These are phyloP conservation scores for Vararia minispora DNA, from an alignment of 768 basidiomycete genomes.

Conservation along the genomic window DNA sequence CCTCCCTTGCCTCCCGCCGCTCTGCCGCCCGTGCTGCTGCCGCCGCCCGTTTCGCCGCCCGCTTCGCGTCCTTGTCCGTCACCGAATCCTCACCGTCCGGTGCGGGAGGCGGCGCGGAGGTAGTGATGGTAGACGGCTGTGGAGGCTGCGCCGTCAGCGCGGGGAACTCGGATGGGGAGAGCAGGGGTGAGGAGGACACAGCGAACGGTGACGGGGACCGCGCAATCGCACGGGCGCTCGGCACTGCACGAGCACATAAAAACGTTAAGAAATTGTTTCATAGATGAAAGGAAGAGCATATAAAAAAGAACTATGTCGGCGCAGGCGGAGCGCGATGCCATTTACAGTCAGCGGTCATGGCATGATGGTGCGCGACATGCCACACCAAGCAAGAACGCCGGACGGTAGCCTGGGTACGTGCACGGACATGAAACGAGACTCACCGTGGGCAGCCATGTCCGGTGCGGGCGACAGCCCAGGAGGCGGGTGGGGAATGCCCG, in stretches of 20 bases:
- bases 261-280: constrained; percentile 20
- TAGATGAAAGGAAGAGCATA: constrained; percentile 10
- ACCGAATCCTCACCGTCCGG: constrained; percentile 24
- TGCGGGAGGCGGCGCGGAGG: constrained; percentile 20
- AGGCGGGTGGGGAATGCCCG: constrained; percentile 41
- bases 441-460: constrained; percentile 14
- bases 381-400: constrained; percentile 6
- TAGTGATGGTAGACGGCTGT: constrained; percentile 19
- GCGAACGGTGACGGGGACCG: no score
- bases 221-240: constrained; percentile 6
- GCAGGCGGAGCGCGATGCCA: background rate
- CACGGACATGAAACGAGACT: background rate
- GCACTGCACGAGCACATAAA: constrained; percentile 12
- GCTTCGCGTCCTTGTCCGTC: constrained; percentile 47
- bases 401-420: constrained; percentile 8
- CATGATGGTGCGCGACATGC: background rate
- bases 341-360: constrained; percentile 2
- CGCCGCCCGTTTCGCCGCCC: constrained; percentile 52
- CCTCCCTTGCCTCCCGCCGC: constrained; percentile 48
- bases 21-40: constrained; percentile 54
- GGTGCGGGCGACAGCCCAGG: constrained; percentile 23
- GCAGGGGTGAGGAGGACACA: constrained; percentile 30
- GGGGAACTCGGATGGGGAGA: constrained; percentile 70
- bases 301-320: background rate
- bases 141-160: constrained; percentile 39